phyloP scores from a whole-genome alignment of 371 early-diverging fungal genomes.

The Fennellomyces sp. region DNA sequence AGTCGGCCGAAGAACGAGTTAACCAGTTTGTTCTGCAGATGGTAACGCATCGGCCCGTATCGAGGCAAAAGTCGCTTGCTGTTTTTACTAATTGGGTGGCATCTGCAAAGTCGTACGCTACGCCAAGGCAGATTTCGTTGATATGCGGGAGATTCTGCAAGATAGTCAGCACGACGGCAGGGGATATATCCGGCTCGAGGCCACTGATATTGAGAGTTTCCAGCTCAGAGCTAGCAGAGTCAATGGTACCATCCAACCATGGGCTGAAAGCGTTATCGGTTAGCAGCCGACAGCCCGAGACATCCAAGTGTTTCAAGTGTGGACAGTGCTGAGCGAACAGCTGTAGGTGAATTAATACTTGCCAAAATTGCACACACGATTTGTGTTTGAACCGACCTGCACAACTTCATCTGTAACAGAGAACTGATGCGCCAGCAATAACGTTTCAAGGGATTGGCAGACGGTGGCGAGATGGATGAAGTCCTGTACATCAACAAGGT shows the following conservation, averaged over 20 bases:
- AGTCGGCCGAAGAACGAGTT: background rate
- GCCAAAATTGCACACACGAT: background rate
- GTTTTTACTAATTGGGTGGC: constrained; percentile 15
- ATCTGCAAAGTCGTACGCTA: constrained; percentile 26
- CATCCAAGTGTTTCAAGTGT: constrained; percentile 19
- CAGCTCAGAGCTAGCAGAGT: background rate
- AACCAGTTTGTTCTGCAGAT: constrained; percentile 13
- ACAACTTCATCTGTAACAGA: constrained; percentile 40
- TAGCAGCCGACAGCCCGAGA: constrained; percentile 25
- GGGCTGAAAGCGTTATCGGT: constrained; percentile 23
- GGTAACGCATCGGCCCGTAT: constrained; percentile 26
- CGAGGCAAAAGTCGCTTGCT: constrained; percentile 16
- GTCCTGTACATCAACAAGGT: constrained; percentile 25
- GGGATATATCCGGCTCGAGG: constrained; percentile 23
- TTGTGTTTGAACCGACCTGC: constrained; percentile 15
- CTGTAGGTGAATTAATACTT: too few relatives aligned
- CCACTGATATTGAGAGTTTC: constrained; percentile 26
- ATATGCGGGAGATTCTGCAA: constrained; percentile 17
- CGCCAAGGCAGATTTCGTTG: constrained; percentile 27
- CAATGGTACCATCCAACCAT: constrained; percentile 6
- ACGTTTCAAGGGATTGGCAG: constrained; percentile 23
- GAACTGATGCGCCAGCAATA: constrained; percentile 38
- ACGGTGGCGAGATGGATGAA: constrained; percentile 26
- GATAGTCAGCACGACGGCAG: constrained; percentile 13
- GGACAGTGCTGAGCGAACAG: constrained; percentile 13